Evolutionary conservation across 2,329 filamentous ascomycete species (phyloP).

Genomic region (Alternaria burnsii): DNA sequence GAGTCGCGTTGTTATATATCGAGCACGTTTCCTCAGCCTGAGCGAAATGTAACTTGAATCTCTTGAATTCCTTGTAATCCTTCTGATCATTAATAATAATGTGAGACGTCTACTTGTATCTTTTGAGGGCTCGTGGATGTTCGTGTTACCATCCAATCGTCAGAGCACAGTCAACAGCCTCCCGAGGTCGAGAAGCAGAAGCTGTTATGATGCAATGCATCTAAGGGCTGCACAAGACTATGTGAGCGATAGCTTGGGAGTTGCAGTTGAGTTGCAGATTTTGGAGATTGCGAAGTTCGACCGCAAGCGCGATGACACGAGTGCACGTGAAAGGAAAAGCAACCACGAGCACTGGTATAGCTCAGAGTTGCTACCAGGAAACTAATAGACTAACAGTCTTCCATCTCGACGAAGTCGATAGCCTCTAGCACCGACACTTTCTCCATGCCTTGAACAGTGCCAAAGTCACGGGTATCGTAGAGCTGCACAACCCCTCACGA

Average conservation of each 20-base stretch:
- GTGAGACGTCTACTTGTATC: not conserved
- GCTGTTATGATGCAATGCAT: not conserved
- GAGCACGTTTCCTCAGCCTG: slow-evolving; percentile 3
- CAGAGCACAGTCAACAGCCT: not conserved
- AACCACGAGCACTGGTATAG: not conserved
- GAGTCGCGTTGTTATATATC: slow-evolving; percentile 22
- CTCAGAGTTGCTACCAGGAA: not conserved
- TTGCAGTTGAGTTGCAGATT: not conserved
- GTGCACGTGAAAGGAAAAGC: not conserved
- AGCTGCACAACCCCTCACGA: slow-evolving; percentile 19
- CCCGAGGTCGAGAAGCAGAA: not conserved
- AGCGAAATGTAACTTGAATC: not conserved
- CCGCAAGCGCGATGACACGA: not conserved
- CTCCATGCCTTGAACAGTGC: not conserved
- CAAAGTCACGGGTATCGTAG: slow-evolving; percentile 20
- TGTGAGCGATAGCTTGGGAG: not conserved
- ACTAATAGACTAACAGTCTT: not conserved
- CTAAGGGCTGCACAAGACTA: not conserved
- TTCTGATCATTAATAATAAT: not conserved
- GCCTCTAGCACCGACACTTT: no score
- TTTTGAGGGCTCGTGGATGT: not conserved
- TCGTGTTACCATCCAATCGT: not conserved
- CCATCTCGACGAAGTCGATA: not conserved
- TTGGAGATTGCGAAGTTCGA: not conserved
- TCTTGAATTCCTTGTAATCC: not conserved